A percentile compares a stretch with the other conserved stretches of the same genome.
Evolutionary conservation across 2,329 filamentous ascomycete genomes (phyloP).

Genomic region (Fusarium anthophilum): DNA sequence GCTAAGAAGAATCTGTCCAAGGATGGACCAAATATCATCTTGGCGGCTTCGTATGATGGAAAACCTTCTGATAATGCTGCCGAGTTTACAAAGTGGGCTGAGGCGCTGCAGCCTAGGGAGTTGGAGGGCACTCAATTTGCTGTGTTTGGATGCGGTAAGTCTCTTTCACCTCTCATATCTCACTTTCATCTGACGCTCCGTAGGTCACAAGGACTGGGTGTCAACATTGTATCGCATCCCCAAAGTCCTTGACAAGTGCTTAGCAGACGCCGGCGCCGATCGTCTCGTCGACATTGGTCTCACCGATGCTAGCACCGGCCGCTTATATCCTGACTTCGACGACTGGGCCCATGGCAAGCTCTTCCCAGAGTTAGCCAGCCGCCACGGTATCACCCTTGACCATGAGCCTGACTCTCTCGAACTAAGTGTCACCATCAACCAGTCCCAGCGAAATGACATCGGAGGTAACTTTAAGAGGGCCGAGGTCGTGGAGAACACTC

Average conservation of each 20-base stretch:
- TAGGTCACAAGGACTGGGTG: constrained; percentile 56
- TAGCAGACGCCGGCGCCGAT: constrained; percentile 50
- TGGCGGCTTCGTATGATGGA: background rate
- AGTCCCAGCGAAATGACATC: background rate
- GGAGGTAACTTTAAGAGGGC: constrained; percentile 21
- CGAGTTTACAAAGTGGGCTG: background rate
- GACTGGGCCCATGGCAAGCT: constrained; percentile 69
- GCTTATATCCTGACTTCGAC: constrained; percentile 74
- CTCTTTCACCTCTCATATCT: accelerated
- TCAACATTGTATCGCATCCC: constrained; percentile 74
- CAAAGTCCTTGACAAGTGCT: constrained; percentile 64
- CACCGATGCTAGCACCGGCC: constrained; percentile 68
- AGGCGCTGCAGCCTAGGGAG: background rate
- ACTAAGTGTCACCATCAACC: background rate
- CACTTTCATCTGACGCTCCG: background rate
- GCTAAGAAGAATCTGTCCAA: background rate
- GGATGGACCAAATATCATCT: background rate
- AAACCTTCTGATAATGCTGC: background rate
- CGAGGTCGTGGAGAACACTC: constrained; percentile 6
- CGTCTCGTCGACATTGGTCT: constrained; percentile 57
- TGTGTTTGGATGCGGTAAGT: constrained; percentile 9
- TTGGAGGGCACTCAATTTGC: background rate
- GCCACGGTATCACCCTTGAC: constrained; percentile 40
- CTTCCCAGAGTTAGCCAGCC: constrained; percentile 59
- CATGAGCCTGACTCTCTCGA: constrained; percentile 5